Percentiles rank a stretch among this genome's conserved stretches.
Evolutionary conservation across 371 early-diverging fungal species (phyloP).

Genomic region (Mucor racemosus): DNA sequence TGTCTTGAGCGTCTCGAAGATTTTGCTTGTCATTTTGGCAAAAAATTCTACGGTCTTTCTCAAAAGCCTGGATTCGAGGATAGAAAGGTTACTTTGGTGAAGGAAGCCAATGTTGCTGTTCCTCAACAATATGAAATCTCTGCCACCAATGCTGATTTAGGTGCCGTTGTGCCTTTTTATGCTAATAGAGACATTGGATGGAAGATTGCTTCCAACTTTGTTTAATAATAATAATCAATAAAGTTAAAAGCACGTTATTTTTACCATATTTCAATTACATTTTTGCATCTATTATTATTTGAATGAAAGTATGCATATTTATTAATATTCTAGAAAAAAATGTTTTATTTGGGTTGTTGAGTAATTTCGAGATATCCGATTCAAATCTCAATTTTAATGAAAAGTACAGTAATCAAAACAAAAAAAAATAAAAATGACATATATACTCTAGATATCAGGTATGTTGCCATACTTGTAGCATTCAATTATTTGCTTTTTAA

Average conservation of each 20-base stretch:
- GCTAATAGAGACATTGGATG: slow-evolving; percentile 78
- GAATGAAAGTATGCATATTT: too few species aligned
- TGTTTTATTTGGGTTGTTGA: too few species aligned
- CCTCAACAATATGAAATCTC: slow-evolving; percentile 61
- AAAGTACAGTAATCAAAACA: too few species aligned
- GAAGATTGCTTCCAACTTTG: slow-evolving; percentile 62
- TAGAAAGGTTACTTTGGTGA: slow-evolving; percentile 59
- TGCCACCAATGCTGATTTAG: slow-evolving; percentile 55
- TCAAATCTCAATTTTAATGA: too few species aligned
- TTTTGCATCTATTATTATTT: not conserved
- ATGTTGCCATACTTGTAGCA: too few species aligned
- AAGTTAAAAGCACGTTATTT: not conserved
- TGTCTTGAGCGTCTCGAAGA: slow-evolving; percentile 77
- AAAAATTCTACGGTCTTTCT: slow-evolving; percentile 78
- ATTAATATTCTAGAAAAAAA: too few species aligned
- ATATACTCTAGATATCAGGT: too few species aligned
- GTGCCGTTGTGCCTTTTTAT: slow-evolving; percentile 86
- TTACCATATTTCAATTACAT: not conserved
- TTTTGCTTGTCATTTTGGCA: slow-evolving; percentile 88
- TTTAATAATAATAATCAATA: slow-evolving; percentile 23
- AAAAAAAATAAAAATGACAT: too few species aligned
- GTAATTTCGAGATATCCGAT: too few species aligned
- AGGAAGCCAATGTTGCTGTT: slow-evolving; percentile 54
- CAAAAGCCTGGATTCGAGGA: slow-evolving; percentile 58
- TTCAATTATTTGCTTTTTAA: too few species aligned